Evolutionary conservation across 2,329 filamentous ascomycete genomes (phyloP), one percentile per base, ranked within the genome.

Genomic region (Polychaeton citri): DNA sequence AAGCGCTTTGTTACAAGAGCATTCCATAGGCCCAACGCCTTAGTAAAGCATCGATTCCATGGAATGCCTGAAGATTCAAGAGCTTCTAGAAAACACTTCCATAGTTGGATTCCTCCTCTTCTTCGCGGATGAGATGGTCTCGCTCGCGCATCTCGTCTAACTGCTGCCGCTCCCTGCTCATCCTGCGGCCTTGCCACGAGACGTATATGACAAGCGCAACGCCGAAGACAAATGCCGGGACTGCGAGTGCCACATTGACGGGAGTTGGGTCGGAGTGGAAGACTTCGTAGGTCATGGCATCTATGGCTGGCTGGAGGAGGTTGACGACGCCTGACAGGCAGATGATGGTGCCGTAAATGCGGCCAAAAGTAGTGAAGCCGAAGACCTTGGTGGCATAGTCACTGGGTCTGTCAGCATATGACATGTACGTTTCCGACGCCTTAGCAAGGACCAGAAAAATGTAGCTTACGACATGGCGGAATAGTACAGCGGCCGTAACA

Each of bases 381-480:
- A 94, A 94, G 26, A 94, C 84, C 60, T 93, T 93, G 38, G 84
- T 84, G 8, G 77, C 74, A 54, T 92, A 93, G 60, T 94, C 86
- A 32, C 48, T 51, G 19, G 5, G 37, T 38, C 20, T 28, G 32
- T 38, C 10, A 18, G 15, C 6, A 12, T 6, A 3, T 8, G 20
- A 21, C 30, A 5, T 10, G 10, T 19, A 5, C n/a, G n/a, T n/a
- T n/a, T n/a, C n/a, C n/a, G n/a, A n/a, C n/a, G n/a, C n/a, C n/a
- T n/a, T n/a, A n/a, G n/a, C n/a, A n/a, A n/a, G n/a, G n/a, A 26
- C 10, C 10, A 26, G 21, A 26, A 26, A 26, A 26, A 13, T 26
- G 21, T 9, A 13, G 21, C 46, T 45, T 41, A 48, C 42, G 69
- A 87, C 44, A 94, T 82, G 9, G 84, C 76, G 0, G 84, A 88